These are phyloP conservation scores for Talaromyces sp. DNA, from an alignment of 2,329 filamentous ascomycete species.

Conservation along the genomic window DNA sequence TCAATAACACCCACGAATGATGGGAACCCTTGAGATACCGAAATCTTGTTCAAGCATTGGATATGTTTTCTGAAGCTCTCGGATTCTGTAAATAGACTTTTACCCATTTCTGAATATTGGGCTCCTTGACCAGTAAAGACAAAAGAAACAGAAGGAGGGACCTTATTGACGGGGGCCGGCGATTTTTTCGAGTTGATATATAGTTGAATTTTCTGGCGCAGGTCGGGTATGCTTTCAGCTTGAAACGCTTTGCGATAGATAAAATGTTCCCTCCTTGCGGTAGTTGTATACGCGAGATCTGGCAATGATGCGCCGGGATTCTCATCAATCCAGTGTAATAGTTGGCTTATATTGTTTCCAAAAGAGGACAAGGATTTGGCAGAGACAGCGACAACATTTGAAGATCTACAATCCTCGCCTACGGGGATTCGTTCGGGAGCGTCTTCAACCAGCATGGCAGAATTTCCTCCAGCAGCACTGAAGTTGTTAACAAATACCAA, in stretches of 20 bases:
- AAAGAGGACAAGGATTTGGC: conserved; percentile 47
- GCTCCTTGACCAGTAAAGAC: conserved; percentile 28
- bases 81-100: conserved; percentile 22
- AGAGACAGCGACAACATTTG: conserved; percentile 50
- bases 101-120: conserved; percentile 18
- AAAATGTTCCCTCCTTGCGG: conserved; percentile 57
- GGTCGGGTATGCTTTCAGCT: conserved; percentile 4
- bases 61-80: conserved; percentile 25
- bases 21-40: conserved; percentile 23
- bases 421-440: conserved; percentile 46
- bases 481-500: conserved; percentile 57
- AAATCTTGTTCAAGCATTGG: conserved; percentile 21
- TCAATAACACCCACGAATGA: conserved; percentile 20
- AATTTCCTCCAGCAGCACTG: conserved; percentile 62
- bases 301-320: conserved; percentile 44
- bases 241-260: conserved; percentile 9
- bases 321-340: background rate
- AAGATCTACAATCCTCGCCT: conserved; percentile 44
- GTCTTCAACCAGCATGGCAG: conserved; percentile 52
- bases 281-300: conserved; percentile 57
- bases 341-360: conserved; percentile 32
- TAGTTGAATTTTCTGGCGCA: conserved; percentile 14
- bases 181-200: background rate
- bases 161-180: background rate
- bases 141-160: conserved; percentile 23